Base-by-base conservation (phyloP, 805 yeast species). In the Ogataea parapolymorpha region DNA sequence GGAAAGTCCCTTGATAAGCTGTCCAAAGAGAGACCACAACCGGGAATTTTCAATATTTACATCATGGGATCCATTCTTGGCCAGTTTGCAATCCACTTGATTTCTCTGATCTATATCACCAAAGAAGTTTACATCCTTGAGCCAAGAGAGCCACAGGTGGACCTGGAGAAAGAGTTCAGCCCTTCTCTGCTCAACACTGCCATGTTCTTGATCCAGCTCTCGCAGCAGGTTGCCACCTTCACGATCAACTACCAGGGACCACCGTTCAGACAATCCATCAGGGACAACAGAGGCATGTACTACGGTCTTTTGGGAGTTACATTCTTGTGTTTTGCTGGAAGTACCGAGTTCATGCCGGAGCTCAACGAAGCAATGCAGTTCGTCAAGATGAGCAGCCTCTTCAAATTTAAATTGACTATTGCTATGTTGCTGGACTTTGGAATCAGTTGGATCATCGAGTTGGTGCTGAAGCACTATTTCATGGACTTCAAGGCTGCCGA, bases 51-150 rank as follows among this genome's bases (percentile, higher is more conserved):
- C 74, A 93, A 91, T 66, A 74, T 72, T 46, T 93, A 93, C 68
- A 93, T 90, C 56, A 93, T 93, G 96, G 99, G 99, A 1, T 91
- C 98, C 2, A 90, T 93, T 53, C 70, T 93, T 48, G 95, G 96
- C 32, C 99, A 93, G 67, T 93, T 93, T 74, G 95, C 95, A 12
- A 79, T 93, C 53, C 99, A 93, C 61, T 82, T 93, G 53, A 65
- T 72, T 34, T 79, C 96, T 3, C 75, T 93, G 67, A 67, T 93
- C 45, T 88, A 88, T 60, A 79, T 93, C 50, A 85, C 95, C 10
- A 64, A 71, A 35, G 95, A 86, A 65, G 90, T 89, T 32, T 89
- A 90, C 65, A 74, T 75, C 45, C 67, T 87, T 48, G 99, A 93
- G 66, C 98, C 99, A 66, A 82, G 96, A 67, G 93, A 80, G 62